Base-by-base conservation (phyloP, 2,329 filamentous ascomycete genomes). In the Penicillium sp. region DNA sequence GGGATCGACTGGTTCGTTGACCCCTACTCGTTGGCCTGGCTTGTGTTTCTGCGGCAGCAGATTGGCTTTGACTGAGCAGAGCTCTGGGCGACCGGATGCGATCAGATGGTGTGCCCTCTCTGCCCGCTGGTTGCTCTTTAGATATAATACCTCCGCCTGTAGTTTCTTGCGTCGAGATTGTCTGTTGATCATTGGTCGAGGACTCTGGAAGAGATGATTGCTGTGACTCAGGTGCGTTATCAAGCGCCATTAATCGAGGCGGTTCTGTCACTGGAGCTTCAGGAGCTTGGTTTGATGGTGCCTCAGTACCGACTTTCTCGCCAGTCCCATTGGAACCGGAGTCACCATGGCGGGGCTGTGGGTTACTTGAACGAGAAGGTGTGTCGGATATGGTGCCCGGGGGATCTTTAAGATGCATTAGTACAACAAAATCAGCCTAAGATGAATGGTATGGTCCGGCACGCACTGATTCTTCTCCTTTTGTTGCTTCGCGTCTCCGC, bases 401-500 rank as follows among this genome's bases (percentile, higher is more conserved):
- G 36, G 56, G 49, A 42, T 58, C 63, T 65, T 65, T 54, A 18
- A 23, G n/a, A 24, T 34, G 43, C 2, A 47, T 62, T 45, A 64
- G 54, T 39, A 51, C 31, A 42, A 26, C 13, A 18, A 38, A 41
- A 6, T 28, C 28, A 52, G 26, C 12, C 31, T 16, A 29, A 41
- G 33, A 10, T 5, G 36, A 8, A 8, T 44, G 21, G 15, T 26
- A 16, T 28, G 18, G 18, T 45, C 38, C 28, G 43, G 18, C n/a
- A 65, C 70, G 12, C 49, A 72, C 70, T 63, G 34, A 70, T 60
- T 53, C 60, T 70, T 57, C 69, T 65, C 46, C 68, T 58, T 56
- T 72, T 72, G 26, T 55, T 65, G 51, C 64, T 69, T 38, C 63
- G 65, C 10, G 51, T 57, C 33, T 62, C 58, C 24, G 66, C 62